Conservation (phyloP, 352 stramenopile genomes). For the Aphanomyces stellatus region DNA sequence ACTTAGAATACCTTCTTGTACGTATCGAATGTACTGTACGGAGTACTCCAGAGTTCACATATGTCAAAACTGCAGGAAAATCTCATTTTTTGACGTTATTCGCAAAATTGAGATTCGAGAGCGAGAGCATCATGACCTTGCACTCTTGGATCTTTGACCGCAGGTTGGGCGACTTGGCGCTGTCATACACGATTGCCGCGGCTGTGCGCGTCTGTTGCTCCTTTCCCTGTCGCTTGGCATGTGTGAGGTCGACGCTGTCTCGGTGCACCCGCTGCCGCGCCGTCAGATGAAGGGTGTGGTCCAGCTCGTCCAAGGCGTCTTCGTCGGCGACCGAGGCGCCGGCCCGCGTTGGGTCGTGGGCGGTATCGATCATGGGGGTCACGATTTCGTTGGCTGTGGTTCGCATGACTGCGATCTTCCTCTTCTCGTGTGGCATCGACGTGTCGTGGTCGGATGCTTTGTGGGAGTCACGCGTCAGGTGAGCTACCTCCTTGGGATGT, state of each 20-base stretch:
- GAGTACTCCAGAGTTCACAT: too few species aligned
- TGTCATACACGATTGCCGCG: background rate
- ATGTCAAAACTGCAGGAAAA: too few species aligned
- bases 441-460: too few species aligned
- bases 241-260: background rate
- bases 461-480: too few species aligned
- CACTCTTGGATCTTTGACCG: background rate
- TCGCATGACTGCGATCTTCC: too few species aligned
- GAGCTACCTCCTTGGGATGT: background rate
- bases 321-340: too few species aligned
- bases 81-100: slow-evolving; percentile 2
- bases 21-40: too few species aligned
- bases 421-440: background rate
- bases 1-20: too few species aligned
- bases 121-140: background rate
- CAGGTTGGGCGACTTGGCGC: background rate
- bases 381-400: background rate
- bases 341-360: too few species aligned
- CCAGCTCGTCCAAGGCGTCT: background rate
- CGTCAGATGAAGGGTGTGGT: background rate
- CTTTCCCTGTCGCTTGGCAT: background rate
- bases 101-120: background rate
- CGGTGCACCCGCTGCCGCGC: background rate
- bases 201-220: too few species aligned
- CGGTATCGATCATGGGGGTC: background rate